Percentiles rank a stretch among this genome's conserved stretches.
Conservation (phyloP, 2,329 filamentous ascomycete genomes). For the Fusarium torulosum region DNA sequence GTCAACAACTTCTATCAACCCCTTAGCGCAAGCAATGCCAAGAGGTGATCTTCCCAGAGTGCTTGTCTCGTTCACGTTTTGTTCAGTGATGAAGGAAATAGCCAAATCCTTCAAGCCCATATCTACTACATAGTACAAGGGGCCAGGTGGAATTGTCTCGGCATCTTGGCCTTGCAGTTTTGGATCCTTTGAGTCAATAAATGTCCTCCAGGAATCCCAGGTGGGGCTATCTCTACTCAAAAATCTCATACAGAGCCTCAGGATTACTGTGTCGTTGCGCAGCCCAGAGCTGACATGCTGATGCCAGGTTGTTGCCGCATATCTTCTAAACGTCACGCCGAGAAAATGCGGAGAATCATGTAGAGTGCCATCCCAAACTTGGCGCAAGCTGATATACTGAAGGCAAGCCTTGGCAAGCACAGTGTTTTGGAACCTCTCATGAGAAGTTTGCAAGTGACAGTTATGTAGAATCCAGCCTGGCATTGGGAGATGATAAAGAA, state of each 20-base stretch:
- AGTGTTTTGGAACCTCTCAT: not conserved
- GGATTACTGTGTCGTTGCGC: not conserved
- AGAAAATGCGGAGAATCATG: not conserved
- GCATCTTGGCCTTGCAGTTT: not conserved
- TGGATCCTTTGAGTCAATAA: not conserved
- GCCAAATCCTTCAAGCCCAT: not conserved
- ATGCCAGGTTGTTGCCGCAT: not conserved
- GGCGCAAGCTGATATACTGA: not conserved
- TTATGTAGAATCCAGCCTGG: not conserved
- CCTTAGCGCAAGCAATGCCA: not conserved
- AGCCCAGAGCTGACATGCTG: not conserved
- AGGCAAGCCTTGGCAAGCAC: constrained; percentile 4
- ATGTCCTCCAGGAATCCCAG: not conserved
- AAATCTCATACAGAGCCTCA: not conserved
- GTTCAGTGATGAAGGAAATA: not conserved
- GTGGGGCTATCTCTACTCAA: not conserved
- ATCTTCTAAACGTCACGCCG: not conserved
- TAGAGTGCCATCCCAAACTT: not conserved
- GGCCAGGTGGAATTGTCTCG: not conserved
- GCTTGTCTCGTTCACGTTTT: not conserved
- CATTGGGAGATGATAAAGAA: constrained; percentile 1
- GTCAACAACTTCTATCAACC: not conserved
- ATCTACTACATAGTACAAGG: not conserved
- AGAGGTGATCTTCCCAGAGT: not conserved
- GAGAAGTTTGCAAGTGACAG: not conserved